Conservation (phyloP, 2,329 filamentous ascomycete species). For the Diaporthe aspalathi region DNA sequence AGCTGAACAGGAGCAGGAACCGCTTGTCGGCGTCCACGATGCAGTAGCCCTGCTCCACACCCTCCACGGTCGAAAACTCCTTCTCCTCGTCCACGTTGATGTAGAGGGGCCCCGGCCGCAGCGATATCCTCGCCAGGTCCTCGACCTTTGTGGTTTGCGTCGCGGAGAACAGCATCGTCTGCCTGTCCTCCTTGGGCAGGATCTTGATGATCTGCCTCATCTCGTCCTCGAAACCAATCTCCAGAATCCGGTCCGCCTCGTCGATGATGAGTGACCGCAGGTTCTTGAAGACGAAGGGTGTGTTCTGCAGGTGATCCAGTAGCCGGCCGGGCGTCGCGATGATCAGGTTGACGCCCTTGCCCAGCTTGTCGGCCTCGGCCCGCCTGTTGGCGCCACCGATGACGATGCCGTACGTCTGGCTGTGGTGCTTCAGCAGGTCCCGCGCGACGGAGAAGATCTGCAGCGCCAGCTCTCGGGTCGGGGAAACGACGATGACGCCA, state of each 20-base stretch:
- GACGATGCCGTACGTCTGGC: conserved; percentile 93
- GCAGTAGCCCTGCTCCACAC: conserved; percentile 95
- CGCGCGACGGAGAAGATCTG: conserved; percentile 96
- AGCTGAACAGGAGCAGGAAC: conserved; percentile 93
- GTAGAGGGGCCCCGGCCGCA: conserved; percentile 90
- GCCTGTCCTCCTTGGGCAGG: conserved; percentile 84
- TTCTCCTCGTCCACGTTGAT: conserved; percentile 96
- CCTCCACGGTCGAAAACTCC: conserved; percentile 91
- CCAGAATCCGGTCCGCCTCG: conserved; percentile 94
- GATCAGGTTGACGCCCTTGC: conserved; percentile 92
- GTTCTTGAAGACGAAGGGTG: conserved; percentile 92
- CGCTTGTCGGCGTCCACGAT: conserved; percentile 93
- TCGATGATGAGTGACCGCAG: conserved; percentile 93
- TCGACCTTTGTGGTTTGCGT: conserved; percentile 99
- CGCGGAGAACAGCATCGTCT: conserved; percentile 98
- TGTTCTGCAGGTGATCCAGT: conserved; percentile 94
- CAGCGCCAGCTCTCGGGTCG: conserved; percentile 91
- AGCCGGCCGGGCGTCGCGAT: conserved; percentile 94
- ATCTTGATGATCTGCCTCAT: conserved; percentile 98
- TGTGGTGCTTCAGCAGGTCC: conserved; percentile 92
- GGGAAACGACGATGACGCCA: conserved; percentile 91
- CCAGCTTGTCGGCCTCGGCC: conserved; percentile 93
- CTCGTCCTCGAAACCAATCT: conserved; percentile 98
- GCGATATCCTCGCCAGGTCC: conserved; percentile 92
- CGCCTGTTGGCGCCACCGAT: conserved; percentile 93